Conservation (phyloP, 495 filamentous ascomycete genomes). For the Lepidopterella palustris region DNA sequence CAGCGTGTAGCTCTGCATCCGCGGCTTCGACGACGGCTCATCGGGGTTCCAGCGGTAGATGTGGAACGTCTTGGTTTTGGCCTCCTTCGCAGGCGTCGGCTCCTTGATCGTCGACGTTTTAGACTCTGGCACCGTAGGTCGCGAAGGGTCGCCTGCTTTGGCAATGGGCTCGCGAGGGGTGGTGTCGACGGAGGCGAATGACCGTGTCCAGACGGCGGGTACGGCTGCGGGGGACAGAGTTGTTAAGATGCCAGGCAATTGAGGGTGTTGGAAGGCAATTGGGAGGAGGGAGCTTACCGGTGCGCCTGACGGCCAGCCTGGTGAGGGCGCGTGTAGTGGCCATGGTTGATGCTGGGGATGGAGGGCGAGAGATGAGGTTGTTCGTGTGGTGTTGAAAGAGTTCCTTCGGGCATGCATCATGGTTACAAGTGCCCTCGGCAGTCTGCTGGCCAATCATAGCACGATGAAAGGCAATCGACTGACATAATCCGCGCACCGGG, state of each 20-base stretch:
- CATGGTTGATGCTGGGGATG: conserved; percentile 16
- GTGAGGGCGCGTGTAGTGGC: conserved; percentile 23
- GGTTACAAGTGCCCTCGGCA: background rate
- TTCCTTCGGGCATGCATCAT: background rate
- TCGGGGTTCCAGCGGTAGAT: conserved; percentile 99
- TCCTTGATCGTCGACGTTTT: conserved; percentile 52
- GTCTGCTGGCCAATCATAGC: background rate
- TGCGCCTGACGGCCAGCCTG: conserved; percentile 21
- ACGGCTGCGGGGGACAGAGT: conserved; percentile 21
- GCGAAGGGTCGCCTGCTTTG: conserved; percentile 13
- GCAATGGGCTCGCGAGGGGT: too few relatives aligned
- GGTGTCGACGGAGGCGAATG: conserved; percentile 28
- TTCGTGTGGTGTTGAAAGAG: conserved; percentile 6
- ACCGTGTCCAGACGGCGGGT: conserved; percentile 22
- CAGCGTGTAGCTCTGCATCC: conserved; percentile 88
- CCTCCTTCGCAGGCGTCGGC: conserved; percentile 46
- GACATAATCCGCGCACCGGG: background rate
- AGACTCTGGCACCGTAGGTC: conserved; percentile 35
- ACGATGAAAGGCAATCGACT: background rate
- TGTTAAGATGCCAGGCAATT: conserved; percentile 5
- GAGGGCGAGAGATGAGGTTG: conserved; percentile 3
- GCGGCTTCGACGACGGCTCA: conserved; percentile 78
- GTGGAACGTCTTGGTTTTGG: conserved; percentile 88
- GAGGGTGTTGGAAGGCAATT: conserved; percentile 4
- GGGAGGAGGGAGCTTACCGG: conserved; percentile 9